phyloP scores from a whole-genome alignment of 2,329 filamentous ascomycete species.

The Fusarium falciforme region DNA sequence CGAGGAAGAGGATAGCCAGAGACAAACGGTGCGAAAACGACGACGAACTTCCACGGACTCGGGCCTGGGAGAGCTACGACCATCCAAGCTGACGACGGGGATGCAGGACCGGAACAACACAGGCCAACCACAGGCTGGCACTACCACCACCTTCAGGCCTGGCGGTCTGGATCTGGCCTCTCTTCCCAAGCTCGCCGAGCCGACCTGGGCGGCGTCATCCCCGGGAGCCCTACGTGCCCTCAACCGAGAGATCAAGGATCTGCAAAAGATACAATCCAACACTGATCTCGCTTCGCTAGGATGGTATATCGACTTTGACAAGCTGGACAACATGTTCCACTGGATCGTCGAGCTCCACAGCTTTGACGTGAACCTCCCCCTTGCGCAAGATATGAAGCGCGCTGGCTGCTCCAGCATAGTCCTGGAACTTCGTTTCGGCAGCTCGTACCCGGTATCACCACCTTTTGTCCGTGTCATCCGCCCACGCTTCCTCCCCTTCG shows the following conservation, averaged over 20 bases:
- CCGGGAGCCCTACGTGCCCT: slow-evolving; percentile 41
- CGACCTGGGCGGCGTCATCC: slow-evolving; percentile 46
- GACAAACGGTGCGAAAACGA: slow-evolving; percentile 31
- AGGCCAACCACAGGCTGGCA: background rate
- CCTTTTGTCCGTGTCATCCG: slow-evolving; percentile 87
- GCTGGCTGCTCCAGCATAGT: slow-evolving; percentile 74
- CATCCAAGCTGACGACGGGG: slow-evolving; percentile 26
- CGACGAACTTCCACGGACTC: slow-evolving; percentile 36
- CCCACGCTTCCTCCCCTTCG: slow-evolving; percentile 81
- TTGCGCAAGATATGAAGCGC: slow-evolving; percentile 79
- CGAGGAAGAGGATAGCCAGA: slow-evolving; percentile 3
- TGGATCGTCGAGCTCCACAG: slow-evolving; percentile 93
- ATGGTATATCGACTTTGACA: slow-evolving; percentile 81
- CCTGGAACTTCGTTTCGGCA: slow-evolving; percentile 83
- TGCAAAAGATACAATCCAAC: slow-evolving; percentile 72
- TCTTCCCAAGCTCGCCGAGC: slow-evolving; percentile 69
- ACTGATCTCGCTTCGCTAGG: slow-evolving; percentile 75
- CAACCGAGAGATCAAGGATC: slow-evolving; percentile 66
- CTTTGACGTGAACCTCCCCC: slow-evolving; percentile 75
- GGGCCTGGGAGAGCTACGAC: slow-evolving; percentile 25
- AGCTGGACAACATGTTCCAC: slow-evolving; percentile 82
- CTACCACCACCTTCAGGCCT: slow-evolving; percentile 67
- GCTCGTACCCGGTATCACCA: slow-evolving; percentile 79
- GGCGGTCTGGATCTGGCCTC: slow-evolving; percentile 71
- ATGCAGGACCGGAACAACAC: slow-evolving; percentile 18